These are phyloP conservation scores for Malassezia slooffiae DNA, from an alignment of 1,284 basidiomycete genomes.

Conservation along the genomic window DNA sequence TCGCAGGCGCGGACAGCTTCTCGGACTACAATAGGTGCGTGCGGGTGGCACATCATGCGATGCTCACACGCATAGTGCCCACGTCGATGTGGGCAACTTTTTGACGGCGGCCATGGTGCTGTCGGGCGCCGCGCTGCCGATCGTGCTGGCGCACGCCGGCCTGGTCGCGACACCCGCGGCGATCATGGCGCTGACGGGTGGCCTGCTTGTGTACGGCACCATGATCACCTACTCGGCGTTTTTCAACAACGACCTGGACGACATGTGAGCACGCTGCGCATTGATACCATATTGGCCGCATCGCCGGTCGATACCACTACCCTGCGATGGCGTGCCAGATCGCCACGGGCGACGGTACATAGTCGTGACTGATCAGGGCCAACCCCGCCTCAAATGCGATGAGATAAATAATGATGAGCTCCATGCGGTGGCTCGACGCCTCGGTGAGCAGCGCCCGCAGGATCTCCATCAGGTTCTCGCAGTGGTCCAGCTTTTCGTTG, in stretches of 20 bases:
- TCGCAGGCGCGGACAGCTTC: slow-evolving; percentile 52
- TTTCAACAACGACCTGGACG: slow-evolving; percentile 44
- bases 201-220: slow-evolving; percentile 90
- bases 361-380: slow-evolving; percentile 32
- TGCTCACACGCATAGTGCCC: slow-evolving; percentile 19
- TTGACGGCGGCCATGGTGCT: slow-evolving; percentile 76
- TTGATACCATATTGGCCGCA: slow-evolving; percentile 42
- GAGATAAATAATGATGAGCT: slow-evolving; percentile 37
- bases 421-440: slow-evolving; percentile 39
- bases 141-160: slow-evolving; percentile 81
- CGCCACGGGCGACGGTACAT: slow-evolving; percentile 21
- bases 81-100: slow-evolving; percentile 84
- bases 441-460: slow-evolving; percentile 43
- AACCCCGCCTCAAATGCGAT: slow-evolving; percentile 36
- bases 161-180: slow-evolving; percentile 75
- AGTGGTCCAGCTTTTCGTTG: slow-evolving; percentile 43
- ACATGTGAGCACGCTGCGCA: too few species aligned
- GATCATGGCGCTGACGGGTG: slow-evolving; percentile 86
- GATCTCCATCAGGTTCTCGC: slow-evolving; percentile 36
- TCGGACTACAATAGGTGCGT: slow-evolving; percentile 51
- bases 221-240: slow-evolving; percentile 18
- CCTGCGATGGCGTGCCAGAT: slow-evolving; percentile 37
- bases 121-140: slow-evolving; percentile 82
- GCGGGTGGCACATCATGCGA: not conserved
- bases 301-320: slow-evolving; percentile 38